Conservation (phyloP, 2,329 filamentous ascomycete species). For the Penicillium sp. region DNA sequence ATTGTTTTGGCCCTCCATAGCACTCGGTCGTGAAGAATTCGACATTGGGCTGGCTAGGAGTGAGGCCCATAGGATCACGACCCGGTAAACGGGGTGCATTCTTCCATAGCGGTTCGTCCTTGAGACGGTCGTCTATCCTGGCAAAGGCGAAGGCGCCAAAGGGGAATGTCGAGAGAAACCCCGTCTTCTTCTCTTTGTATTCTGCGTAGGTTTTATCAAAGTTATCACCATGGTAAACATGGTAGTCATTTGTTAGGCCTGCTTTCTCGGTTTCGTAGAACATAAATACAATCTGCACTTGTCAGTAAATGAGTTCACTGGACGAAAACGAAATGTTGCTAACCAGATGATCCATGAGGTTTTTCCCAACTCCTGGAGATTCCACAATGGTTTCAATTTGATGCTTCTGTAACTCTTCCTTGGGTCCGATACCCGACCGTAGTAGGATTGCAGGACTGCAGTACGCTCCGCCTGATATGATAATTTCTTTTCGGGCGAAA, state of each 20-base stretch:
- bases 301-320: slow-evolving; percentile 6
- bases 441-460: slow-evolving; percentile 59
- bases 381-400: slow-evolving; percentile 52
- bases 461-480: slow-evolving; percentile 55
- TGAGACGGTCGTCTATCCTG: slow-evolving; percentile 63
- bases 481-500: slow-evolving; percentile 51
- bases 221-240: slow-evolving; percentile 60
- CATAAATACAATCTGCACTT: slow-evolving; percentile 57
- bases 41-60: slow-evolving; percentile 60
- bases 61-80: slow-evolving; percentile 67
- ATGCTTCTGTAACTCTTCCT: slow-evolving; percentile 45
- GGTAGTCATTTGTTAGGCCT: slow-evolving; percentile 60
- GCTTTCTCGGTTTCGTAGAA: slow-evolving; percentile 63
- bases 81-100: slow-evolving; percentile 53
- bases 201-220: slow-evolving; percentile 56
- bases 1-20: slow-evolving; percentile 65
- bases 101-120: slow-evolving; percentile 60
- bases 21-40: slow-evolving; percentile 68
- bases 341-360: slow-evolving; percentile 59
- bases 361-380: slow-evolving; percentile 58
- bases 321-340: slow-evolving; percentile 10
- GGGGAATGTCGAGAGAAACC: slow-evolving; percentile 64
- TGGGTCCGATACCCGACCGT: slow-evolving; percentile 57
- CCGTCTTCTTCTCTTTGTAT: slow-evolving; percentile 63
- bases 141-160: slow-evolving; percentile 67